Evolutionary conservation across 352 stramenopile genomes (phyloP).

Genomic region (Pythium vanterpoolii): DNA sequence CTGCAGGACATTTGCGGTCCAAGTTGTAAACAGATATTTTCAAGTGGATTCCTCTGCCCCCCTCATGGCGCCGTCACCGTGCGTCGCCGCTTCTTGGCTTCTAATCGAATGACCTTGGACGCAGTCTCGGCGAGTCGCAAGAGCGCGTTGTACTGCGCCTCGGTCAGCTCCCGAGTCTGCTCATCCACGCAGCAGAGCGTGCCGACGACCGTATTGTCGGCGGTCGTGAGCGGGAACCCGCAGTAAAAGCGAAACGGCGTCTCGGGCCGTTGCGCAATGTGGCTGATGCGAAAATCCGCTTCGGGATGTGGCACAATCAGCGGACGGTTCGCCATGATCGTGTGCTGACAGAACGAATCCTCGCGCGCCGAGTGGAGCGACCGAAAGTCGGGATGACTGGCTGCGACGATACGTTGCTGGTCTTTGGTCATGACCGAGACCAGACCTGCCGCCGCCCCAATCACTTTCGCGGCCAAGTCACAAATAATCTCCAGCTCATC

Average conservation of each 20-base stretch:
- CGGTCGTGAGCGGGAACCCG: conserved; percentile 52
- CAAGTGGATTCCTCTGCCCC: no score
- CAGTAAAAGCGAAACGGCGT: conserved; percentile 57
- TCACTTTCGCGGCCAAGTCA: conserved; percentile 43
- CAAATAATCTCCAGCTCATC: conserved; percentile 64
- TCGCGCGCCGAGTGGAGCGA: conserved; percentile 35
- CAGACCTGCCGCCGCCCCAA: conserved; percentile 32
- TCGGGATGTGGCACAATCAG: conserved; percentile 53
- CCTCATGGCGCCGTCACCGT: no score
- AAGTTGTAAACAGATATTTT: no score
- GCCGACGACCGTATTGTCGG: conserved; percentile 34
- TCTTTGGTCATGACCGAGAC: conserved; percentile 55
- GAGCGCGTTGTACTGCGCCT: conserved; percentile 22
- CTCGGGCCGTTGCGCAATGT: conserved; percentile 19
- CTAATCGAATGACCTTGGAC: conserved; percentile 40
- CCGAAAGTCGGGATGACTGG: conserved; percentile 35
- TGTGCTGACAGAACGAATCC: conserved; percentile 56
- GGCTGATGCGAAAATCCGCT: conserved; percentile 53
- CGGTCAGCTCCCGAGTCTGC: conserved; percentile 15
- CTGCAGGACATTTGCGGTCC: no score
- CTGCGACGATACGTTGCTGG: conserved; percentile 40
- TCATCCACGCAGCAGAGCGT: conserved; percentile 44
- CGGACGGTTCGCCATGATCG: conserved; percentile 49
- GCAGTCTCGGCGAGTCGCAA: conserved; percentile 35
- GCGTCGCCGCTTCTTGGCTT: neutral